A percentile compares a stretch with the other conserved stretches of the same genome.
Evolutionary conservation across 768 basidiomycete species (phyloP).

Genomic region (Tricholoma hemisulphureum): DNA sequence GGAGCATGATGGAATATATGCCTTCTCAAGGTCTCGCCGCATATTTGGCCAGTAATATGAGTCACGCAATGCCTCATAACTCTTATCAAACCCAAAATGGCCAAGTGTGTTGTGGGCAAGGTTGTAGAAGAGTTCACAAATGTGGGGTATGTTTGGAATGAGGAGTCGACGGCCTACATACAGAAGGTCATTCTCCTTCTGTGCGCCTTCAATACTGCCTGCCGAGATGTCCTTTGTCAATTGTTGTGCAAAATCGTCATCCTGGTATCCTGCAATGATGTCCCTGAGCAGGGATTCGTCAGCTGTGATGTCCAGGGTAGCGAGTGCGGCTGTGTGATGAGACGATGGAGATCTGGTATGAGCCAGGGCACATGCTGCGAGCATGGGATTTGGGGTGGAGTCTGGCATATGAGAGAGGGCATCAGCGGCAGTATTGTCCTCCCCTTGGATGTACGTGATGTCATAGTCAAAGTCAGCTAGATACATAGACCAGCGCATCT

Average conservation of each 20-base stretch:
- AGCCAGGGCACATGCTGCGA: conserved; percentile 6
- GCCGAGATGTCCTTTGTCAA: background rate
- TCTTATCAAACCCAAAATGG: too few species aligned
- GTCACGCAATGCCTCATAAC: too few species aligned
- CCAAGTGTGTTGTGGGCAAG: background rate
- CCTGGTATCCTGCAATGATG: background rate
- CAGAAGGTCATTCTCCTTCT: background rate
- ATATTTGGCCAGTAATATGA: too few species aligned
- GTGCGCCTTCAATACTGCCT: background rate
- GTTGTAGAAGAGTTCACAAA: too few species aligned
- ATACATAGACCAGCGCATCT: conserved; percentile 38
- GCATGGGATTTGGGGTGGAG: background rate
- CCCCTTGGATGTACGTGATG: conserved; percentile 32
- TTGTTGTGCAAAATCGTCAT: background rate
- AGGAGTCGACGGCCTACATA: background rate
- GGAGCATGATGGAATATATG: too few species aligned
- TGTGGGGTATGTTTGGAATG: background rate
- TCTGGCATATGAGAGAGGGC: conserved; percentile 28
- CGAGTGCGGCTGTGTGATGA: background rate
- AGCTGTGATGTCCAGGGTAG: background rate
- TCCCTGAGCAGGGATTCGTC: background rate
- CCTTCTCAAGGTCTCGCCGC: too few species aligned
- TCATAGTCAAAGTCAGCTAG: conserved; percentile 30
- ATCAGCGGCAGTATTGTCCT: conserved; percentile 33
- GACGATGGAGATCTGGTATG: background rate